phyloP scores from a whole-genome alignment of 2,329 filamentous ascomycete species.

The Aspergillus neoniger region DNA sequence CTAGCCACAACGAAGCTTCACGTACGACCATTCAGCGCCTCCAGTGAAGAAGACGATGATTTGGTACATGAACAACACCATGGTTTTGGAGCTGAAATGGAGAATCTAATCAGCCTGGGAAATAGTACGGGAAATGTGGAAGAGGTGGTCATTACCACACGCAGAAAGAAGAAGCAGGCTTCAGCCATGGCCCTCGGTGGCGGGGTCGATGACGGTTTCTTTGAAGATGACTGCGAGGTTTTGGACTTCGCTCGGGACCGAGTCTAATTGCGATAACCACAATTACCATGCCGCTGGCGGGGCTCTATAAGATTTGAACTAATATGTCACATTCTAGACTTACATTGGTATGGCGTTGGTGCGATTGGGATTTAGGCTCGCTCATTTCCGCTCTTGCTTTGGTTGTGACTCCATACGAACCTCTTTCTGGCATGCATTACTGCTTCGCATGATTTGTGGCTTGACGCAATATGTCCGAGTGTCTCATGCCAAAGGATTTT shows the following conservation, averaged over 20 bases:
- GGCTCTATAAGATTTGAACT: conserved; percentile 17
- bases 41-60: conserved; percentile 42
- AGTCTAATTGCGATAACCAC: conserved; percentile 39
- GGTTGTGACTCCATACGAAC: background rate
- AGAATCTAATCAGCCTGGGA: conserved; percentile 53
- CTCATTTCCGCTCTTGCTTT: conserved; percentile 6
- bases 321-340: conserved; percentile 24
- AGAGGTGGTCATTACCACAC: conserved; percentile 80
- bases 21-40: conserved; percentile 46
- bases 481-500: too few relatives aligned
- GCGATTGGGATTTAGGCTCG: conserved; percentile 11
- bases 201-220: conserved; percentile 69
- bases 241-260: conserved; percentile 75
- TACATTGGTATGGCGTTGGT: conserved; percentile 23
- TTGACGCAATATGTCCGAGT: too few relatives aligned
- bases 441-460: too few relatives aligned
- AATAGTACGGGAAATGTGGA: conserved; percentile 63
- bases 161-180: conserved; percentile 61
- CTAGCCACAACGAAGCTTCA: conserved; percentile 52
- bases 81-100: conserved; percentile 46
- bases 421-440: too few relatives aligned
- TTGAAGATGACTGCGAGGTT: conserved; percentile 90
- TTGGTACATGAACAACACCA: conserved; percentile 31
- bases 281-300: conserved; percentile 9
- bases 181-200: conserved; percentile 35